Evolutionary conservation across 2,329 filamentous ascomycete species (phyloP), one percentile per base, ranked within the genome.

Genomic region (Boeremia lycopersici): DNA sequence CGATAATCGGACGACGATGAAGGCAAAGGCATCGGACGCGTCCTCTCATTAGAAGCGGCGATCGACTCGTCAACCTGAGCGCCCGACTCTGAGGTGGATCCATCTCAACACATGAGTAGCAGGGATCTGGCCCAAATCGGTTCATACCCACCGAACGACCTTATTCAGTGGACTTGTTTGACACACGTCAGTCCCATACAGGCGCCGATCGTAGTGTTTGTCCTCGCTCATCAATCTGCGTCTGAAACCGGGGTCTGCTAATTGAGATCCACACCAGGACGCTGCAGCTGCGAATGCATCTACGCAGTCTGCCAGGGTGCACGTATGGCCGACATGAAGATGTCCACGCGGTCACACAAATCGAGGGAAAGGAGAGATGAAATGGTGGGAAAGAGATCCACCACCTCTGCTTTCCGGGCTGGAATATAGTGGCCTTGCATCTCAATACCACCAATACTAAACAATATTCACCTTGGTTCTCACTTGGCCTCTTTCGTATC

Each of bases 231-330:
- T 53, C 43, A 38, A 48, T 48, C 31, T 53, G 50, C 38, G 43
- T 43, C 50, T 17, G 50, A 53, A 43, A 53, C 50, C 31, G 31
- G 43, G 49, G 36, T 47, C 31, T 42, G 43, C 43, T 53, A 43
- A 53, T 53, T 43, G 31, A 38, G 50, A 53, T 53, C 50, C 38
- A 53, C 50, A 43, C 25, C 19, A 38, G 36, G 26, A 47, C 30
- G 38, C n/a, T 41, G 36, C 8, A 36, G 31, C 25, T 47, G 43
- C 43, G 43, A 53, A 33, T 33, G 43, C 26, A 36, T 26, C 25
- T 31, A 43, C 50, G 38, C 36, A 23, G 31, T 31, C 34, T 25
- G n/a, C 40, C 28, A 39, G 48, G 48, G 40, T 44, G 33, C 26
- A 38, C 39, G 40, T 33, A 44, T 26, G 28, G 26, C 33, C 12